A percentile compares a stretch with the other conserved stretches of the same genome.
Conservation (phyloP, 2,329 filamentous ascomycete genomes). For the Rhynchosporium graminicola region DNA sequence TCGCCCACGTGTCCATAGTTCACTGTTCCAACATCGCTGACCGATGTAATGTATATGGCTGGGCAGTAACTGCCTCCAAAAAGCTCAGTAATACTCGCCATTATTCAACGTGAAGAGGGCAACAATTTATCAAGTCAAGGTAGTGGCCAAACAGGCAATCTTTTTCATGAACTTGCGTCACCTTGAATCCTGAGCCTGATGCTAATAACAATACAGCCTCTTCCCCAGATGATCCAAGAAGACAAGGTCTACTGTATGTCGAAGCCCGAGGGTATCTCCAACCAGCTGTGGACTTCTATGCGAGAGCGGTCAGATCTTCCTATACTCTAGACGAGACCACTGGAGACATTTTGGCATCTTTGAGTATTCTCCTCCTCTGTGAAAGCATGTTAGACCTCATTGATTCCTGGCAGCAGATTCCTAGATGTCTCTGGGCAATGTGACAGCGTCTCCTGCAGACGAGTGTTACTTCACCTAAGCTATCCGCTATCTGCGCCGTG, state of each 20-base stretch:
- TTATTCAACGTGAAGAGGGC: conserved; percentile 49
- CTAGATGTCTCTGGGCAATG: conserved; percentile 54
- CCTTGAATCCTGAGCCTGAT: background rate
- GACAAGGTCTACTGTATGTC: conserved; percentile 47
- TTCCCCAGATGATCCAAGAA: conserved; percentile 39
- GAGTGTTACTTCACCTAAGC: conserved; percentile 49
- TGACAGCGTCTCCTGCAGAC: conserved; percentile 47
- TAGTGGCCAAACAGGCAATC: conserved; percentile 30
- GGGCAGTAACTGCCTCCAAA: conserved; percentile 50
- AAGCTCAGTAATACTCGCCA: conserved; percentile 51
- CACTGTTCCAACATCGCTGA: background rate
- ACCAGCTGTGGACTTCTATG: conserved; percentile 53
- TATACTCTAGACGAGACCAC: conserved; percentile 42
- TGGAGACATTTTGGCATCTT: conserved; percentile 48
- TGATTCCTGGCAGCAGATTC: conserved; percentile 48
- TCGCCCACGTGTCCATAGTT: background rate
- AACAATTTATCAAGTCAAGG: conserved; percentile 37
- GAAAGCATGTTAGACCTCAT: conserved; percentile 4
- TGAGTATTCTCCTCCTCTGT: conserved; percentile 36
- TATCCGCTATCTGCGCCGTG: conserved; percentile 47
- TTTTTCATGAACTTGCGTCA: conserved; percentile 35
- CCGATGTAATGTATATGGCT: conserved; percentile 42
- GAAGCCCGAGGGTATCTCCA: conserved; percentile 53
- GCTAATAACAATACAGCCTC: conserved; percentile 26
- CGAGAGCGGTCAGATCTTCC: conserved; percentile 48